These are phyloP conservation scores for Mycosphaerella sp. DNA, from an alignment of 2,329 filamentous ascomycete species.

Conservation along the genomic window DNA sequence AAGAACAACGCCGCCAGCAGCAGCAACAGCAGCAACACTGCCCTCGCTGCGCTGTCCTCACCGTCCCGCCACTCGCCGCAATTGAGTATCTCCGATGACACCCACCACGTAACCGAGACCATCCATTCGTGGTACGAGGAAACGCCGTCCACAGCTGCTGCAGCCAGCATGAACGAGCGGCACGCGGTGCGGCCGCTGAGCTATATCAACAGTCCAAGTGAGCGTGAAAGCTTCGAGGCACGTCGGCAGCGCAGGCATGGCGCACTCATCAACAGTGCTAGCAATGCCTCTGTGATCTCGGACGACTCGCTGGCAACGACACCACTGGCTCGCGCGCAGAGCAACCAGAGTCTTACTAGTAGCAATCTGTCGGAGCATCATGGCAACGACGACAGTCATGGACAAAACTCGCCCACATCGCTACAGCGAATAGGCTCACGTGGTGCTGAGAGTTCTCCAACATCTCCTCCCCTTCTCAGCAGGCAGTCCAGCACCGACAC, in stretches of 20 bases:
- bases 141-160: not conserved
- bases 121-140: conserved; percentile 81
- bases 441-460: conserved; percentile 18
- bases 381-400: not conserved
- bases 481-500: conserved; percentile 33
- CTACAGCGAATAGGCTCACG: conserved; percentile 35
- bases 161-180: conserved; percentile 51
- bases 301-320: conserved; percentile 3
- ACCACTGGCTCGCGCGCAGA: conserved; percentile 13
- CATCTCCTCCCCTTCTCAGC: conserved; percentile 38
- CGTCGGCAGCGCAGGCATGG: conserved; percentile 25
- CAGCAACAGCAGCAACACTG: conserved; percentile 2
- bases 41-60: conserved; percentile 46
- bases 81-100: conserved; percentile 74
- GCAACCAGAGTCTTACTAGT: conserved; percentile 29
- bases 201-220: conserved; percentile 59
- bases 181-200: conserved; percentile 59
- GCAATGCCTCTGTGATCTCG: not conserved
- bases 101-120: conserved; percentile 88
- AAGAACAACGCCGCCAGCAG: conserved; percentile 14
- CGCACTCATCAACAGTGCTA: conserved; percentile 17
- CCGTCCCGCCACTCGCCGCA: conserved; percentile 47
- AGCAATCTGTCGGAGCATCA: conserved; percentile 8
- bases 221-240: conserved; percentile 42
- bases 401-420: conserved; percentile 13